phyloP scores from a whole-genome alignment of 345 rosid genomes.

The Populus euphratica region DNA sequence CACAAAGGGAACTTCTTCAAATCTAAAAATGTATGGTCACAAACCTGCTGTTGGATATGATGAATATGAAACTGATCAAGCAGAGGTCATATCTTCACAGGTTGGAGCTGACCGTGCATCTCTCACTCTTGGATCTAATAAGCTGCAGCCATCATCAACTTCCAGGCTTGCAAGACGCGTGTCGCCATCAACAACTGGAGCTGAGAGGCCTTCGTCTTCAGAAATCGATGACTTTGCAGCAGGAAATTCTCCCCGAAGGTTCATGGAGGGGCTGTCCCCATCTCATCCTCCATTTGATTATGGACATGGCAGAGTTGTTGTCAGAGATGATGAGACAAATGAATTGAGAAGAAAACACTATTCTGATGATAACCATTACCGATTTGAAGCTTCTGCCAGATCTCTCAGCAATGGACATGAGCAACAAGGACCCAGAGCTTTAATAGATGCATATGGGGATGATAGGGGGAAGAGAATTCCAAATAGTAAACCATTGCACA shows the following conservation, averaged over 20 bases:
- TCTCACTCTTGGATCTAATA: slow-evolving; percentile 46
- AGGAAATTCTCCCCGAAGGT: slow-evolving; percentile 59
- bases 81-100: slow-evolving; percentile 41
- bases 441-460: slow-evolving; percentile 94
- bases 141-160: slow-evolving; percentile 37
- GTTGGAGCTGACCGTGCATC: slow-evolving; percentile 52
- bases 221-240: slow-evolving; percentile 45
- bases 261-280: slow-evolving; percentile 56
- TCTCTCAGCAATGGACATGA: slow-evolving; percentile 50
- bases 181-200: slow-evolving; percentile 39
- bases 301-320: slow-evolving; percentile 46
- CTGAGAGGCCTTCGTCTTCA: slow-evolving; percentile 39
- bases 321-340: slow-evolving; percentile 50
- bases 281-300: slow-evolving; percentile 51
- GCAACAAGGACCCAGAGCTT: slow-evolving; percentile 75
- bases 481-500: slow-evolving; percentile 40
- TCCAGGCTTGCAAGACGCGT: slow-evolving; percentile 39
- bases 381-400: slow-evolving; percentile 37
- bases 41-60: slow-evolving; percentile 42
- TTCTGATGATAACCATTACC: slow-evolving; percentile 41
- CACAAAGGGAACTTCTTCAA: slow-evolving; percentile 45
- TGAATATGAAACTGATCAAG: slow-evolving; percentile 49
- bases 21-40: slow-evolving; percentile 40
- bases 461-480: slow-evolving; percentile 57
- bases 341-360: slow-evolving; percentile 56